Evolutionary conservation across 2,329 filamentous ascomycete genomes (phyloP).

Genomic region (Nannizzia gypsea): DNA sequence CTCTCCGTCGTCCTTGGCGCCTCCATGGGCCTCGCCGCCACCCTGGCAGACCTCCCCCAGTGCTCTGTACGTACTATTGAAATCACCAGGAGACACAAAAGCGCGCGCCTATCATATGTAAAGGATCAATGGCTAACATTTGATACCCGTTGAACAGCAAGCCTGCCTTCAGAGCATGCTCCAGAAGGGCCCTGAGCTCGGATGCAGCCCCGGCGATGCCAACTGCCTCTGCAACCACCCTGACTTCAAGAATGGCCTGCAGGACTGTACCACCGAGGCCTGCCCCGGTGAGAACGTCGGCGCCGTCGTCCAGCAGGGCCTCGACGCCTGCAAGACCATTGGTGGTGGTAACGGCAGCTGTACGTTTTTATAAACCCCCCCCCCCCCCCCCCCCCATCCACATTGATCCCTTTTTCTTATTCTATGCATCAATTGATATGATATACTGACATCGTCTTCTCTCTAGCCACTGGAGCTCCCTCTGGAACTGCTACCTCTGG

Average conservation of each 20-base stretch:
- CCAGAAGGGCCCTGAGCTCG: slow-evolving; percentile 24
- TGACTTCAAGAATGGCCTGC: slow-evolving; percentile 35
- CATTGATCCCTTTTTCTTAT: too few relatives aligned
- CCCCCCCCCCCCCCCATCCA: too few relatives aligned
- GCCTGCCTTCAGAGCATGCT: background rate
- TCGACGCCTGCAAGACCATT: background rate
- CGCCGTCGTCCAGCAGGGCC: background rate
- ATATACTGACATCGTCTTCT: too few relatives aligned
- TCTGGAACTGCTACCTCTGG: slow-evolving; percentile 13
- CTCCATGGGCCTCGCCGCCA: slow-evolving; percentile 13
- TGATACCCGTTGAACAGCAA: background rate
- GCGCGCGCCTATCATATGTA: too few relatives aligned
- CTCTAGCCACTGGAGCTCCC: too few relatives aligned
- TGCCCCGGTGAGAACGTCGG: slow-evolving; percentile 30
- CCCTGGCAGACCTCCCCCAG: slow-evolving; percentile 11
- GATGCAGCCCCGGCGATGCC: slow-evolving; percentile 22
- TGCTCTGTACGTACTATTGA: slow-evolving; percentile 21
- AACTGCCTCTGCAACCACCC: slow-evolving; percentile 31
- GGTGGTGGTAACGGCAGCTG: background rate
- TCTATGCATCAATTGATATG: too few relatives aligned
- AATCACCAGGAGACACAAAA: background rate
- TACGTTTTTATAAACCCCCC: too few relatives aligned
- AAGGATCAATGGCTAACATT: background rate
- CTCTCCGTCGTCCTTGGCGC: slow-evolving; percentile 16
- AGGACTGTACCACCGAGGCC: slow-evolving; percentile 35